Base-by-base conservation (phyloP, 805 yeast genomes). In the Groenewaldozyma salmanticensis region DNA sequence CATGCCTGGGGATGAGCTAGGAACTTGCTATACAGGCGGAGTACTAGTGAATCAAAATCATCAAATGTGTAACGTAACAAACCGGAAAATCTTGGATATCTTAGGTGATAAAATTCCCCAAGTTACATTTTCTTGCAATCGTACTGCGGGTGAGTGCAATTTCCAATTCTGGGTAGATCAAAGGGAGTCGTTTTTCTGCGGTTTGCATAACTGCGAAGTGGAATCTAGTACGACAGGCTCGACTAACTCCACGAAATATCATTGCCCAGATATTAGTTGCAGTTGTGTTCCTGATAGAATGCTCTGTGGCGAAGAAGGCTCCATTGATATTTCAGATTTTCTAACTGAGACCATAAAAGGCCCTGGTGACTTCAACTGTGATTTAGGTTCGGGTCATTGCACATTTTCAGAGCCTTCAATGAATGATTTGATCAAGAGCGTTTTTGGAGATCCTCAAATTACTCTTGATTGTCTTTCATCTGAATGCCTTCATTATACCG, bases 81-180 rank as follows among this genome's bases (percentile, higher is more conserved):
- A 66, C 47, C 69, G 77, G 46, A 92, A 90, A 61, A 88, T 92
- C 49, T 68, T 86, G 33, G 77, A 80, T 43, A 80, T 90, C 36
- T 67, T 92, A 49, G 68, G 77, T 15, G 96, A 95, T 0, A 74
- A 77, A 59, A 72, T 70, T 39, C 97, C 98, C 1, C 94, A 90
- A 56, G 96, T 85, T 2, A 87, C 96, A 0, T 90, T 92, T 62
- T 74, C 86, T 31, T 92, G 98, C 66, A 78, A 84, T 55, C 75
- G 69, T 52, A 71, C 81, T 1, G 65, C 75, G 0, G 71, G 63
- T 15, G 61, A 60, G 7, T 92, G 98, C 63, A 78, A 86, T 58
- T 86, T 92, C 64, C 97, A 92, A 61, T 86, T 92, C 57, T 92
- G 98, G 98, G 85, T 92, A 48, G 96, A 80, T 51, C 76, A 86